Percentiles rank a stretch among this genome's conserved stretches.
Evolutionary conservation across 805 yeast genomes (phyloP).

Genomic region (Priceomyces fermenticarens): DNA sequence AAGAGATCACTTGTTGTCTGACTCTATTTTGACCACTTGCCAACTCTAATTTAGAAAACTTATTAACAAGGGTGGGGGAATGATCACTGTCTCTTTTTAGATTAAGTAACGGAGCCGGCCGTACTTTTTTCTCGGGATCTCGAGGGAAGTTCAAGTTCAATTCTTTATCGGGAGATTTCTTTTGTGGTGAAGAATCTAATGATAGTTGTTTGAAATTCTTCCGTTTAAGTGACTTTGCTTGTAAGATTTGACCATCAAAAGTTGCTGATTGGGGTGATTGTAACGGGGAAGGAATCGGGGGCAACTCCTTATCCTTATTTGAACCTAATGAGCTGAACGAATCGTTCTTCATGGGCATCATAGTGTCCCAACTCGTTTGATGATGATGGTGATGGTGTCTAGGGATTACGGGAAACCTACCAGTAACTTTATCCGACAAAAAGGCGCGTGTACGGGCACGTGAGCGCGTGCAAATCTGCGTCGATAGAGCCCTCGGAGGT

Average conservation of each 20-base stretch:
- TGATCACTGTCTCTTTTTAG: constrained; percentile 9
- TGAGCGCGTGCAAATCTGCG: too few species aligned
- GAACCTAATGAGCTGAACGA: constrained; percentile 21
- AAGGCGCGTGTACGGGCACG: too few species aligned
- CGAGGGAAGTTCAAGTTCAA: constrained; percentile 11
- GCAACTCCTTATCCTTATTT: constrained; percentile 32
- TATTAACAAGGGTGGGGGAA: constrained; percentile 15
- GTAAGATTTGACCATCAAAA: constrained; percentile 16
- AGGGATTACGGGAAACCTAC: too few species aligned
- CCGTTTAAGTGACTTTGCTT: constrained; percentile 34
- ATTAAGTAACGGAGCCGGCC: constrained; percentile 32
- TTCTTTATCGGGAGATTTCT: constrained; percentile 2
- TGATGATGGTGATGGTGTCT: too few species aligned
- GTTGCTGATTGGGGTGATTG: constrained; percentile 8
- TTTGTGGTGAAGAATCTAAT: constrained; percentile 12
- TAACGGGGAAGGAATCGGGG: constrained; percentile 31
- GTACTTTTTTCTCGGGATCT: constrained; percentile 15
- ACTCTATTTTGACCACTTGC: constrained; percentile 14
- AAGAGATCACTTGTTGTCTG: constrained; percentile 40
- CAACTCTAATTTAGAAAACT: constrained; percentile 24
- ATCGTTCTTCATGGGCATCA: constrained; percentile 16
- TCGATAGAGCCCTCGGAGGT: too few species aligned
- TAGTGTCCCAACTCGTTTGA: constrained; percentile 4
- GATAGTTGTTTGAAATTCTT: constrained; percentile 40
- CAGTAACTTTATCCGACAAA: too few species aligned